A percentile compares a stretch with the other conserved stretches of the same genome.
Evolutionary conservation across 129 eudicot species (phyloP).

Genomic region (Arctium minus): DNA sequence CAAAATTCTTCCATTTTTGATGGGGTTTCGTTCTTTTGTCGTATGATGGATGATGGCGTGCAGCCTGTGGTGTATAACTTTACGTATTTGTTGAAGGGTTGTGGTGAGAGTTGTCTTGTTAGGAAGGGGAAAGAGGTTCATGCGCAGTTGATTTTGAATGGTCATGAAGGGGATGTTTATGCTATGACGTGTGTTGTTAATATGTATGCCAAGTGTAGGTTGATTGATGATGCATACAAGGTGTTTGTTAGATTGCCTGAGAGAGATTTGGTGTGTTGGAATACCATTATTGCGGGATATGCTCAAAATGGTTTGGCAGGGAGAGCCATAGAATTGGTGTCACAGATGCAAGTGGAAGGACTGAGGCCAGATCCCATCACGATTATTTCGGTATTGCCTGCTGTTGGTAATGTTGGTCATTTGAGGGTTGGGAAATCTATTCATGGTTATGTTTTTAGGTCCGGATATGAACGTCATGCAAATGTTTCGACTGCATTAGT

Average conservation of each 20-base stretch:
- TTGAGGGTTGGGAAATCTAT: slow-evolving; percentile 49
- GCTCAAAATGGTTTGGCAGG: slow-evolving; percentile 69
- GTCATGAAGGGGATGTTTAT: slow-evolving; percentile 50
- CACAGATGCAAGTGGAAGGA: slow-evolving; percentile 54
- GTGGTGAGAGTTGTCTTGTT: slow-evolving; percentile 54
- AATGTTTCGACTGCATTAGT: slow-evolving; percentile 72
- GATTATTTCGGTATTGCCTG: slow-evolving; percentile 64
- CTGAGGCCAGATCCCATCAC: slow-evolving; percentile 61
- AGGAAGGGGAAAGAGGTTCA: slow-evolving; percentile 66
- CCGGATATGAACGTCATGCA: slow-evolving; percentile 49
- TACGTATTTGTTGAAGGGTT: slow-evolving; percentile 66
- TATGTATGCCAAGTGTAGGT: slow-evolving; percentile 73
- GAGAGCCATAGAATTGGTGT: slow-evolving; percentile 58
- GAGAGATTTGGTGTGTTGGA: slow-evolving; percentile 87
- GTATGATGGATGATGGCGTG: slow-evolving; percentile 63
- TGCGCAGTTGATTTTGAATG: slow-evolving; percentile 58
- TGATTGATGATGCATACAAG: slow-evolving; percentile 63
- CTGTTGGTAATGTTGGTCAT: slow-evolving; percentile 47
- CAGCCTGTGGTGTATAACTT: slow-evolving; percentile 64
- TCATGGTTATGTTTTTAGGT: slow-evolving; percentile 65
- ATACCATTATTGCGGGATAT: slow-evolving; percentile 70
- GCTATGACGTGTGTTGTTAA: slow-evolving; percentile 79
- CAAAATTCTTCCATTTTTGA: slow-evolving; percentile 24
- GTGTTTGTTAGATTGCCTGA: slow-evolving; percentile 83
- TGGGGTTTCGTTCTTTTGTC: slow-evolving; percentile 47